Conservation (phyloP, 176 grass and related monocot species). For the Dendrocalamus sinicus region DNA sequence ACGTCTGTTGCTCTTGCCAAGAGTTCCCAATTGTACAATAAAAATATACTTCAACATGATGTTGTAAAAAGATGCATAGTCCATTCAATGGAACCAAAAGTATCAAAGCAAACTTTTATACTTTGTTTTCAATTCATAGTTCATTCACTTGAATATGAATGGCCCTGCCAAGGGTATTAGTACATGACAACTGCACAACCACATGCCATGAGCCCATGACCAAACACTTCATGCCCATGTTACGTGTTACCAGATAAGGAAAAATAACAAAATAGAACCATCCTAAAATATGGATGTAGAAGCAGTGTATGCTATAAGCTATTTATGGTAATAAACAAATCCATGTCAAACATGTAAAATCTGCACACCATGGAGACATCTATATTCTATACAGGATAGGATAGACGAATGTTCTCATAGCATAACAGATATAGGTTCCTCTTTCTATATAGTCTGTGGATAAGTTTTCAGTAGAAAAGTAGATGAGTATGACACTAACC, state of each 20-base stretch:
- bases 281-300: neutral
- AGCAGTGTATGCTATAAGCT: neutral
- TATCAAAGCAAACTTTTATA: neutral
- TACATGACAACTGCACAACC: neutral
- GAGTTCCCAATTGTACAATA: neutral
- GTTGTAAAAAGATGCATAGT: neutral
- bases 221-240: neutral
- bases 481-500: slow-evolving; percentile 64
- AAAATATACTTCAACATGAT: neutral
- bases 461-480: neutral
- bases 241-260: neutral
- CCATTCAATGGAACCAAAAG: slow-evolving; percentile 3
- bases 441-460: neutral
- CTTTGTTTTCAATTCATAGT: neutral
- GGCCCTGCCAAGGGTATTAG: neutral
- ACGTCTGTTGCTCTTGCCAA: neutral
- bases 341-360: neutral
- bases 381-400: neutral
- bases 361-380: neutral
- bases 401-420: neutral
- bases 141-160: neutral
- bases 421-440: neutral
- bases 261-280: neutral
- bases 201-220: neutral
- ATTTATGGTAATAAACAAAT: slow-evolving; percentile 16